Evolutionary conservation across 2,329 filamentous ascomycete genomes (phyloP).

Genomic region (Penicillium sp.): DNA sequence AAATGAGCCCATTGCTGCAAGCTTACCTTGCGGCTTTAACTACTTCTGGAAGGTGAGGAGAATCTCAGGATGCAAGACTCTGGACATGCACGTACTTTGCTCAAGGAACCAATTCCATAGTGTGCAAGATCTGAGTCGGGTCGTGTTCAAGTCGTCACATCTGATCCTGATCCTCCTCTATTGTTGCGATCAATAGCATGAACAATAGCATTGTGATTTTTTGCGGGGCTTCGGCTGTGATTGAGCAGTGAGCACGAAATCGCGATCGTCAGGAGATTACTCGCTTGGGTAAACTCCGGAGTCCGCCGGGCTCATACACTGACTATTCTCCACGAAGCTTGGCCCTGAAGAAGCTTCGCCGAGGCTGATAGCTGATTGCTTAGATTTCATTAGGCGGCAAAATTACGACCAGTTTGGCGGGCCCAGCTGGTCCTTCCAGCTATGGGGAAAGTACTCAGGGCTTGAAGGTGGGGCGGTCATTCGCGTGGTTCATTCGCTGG

Average conservation of each 20-base stretch:
- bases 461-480: not conserved
- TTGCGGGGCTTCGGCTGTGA: not conserved
- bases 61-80: not conserved
- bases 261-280: slow-evolving; percentile 3
- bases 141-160: not conserved
- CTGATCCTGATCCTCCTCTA: not conserved
- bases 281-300: slow-evolving; percentile 9
- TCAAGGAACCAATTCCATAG: not conserved
- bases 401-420: not conserved
- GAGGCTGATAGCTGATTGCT: slow-evolving; percentile 1
- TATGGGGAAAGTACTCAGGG: not conserved
- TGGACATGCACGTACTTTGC: too few relatives aligned
- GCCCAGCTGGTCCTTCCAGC: not conserved
- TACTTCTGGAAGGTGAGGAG: not conserved
- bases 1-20: not conserved
- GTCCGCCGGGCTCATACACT: slow-evolving; percentile 6
- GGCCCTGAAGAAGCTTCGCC: slow-evolving; percentile 10
- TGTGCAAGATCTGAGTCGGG: not conserved
- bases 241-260: not conserved
- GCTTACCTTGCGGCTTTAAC: not conserved
- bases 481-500: not conserved
- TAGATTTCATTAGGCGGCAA: not conserved
- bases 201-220: not conserved
- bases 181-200: too few relatives aligned
- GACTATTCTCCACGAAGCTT: slow-evolving; percentile 10